A percentile compares a stretch with the other conserved stretches of the same genome.
Evolutionary conservation across 352 stramenopile genomes (phyloP).

Genomic region (Elongisporangium senticosum): DNA sequence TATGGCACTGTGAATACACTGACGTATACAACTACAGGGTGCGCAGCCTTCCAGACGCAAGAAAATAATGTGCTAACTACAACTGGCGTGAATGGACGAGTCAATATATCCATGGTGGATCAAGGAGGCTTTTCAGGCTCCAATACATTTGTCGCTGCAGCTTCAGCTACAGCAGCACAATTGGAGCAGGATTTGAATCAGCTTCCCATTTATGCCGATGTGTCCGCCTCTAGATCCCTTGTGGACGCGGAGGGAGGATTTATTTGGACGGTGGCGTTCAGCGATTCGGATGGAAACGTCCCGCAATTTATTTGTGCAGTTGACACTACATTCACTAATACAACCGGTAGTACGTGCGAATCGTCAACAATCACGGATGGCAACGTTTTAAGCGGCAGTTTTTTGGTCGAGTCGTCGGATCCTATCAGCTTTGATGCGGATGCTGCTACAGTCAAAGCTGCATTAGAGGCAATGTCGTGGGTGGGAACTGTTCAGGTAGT

Average conservation of each 20-base stretch:
- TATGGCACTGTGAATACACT: constrained; percentile 23
- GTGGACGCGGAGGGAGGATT: constrained; percentile 61
- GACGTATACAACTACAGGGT: constrained; percentile 15
- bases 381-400: constrained; percentile 67
- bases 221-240: constrained; percentile 59
- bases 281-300: constrained; percentile 55
- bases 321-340: constrained; percentile 27
- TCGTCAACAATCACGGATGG: constrained; percentile 64
- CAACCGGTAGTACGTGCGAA: constrained; percentile 28
- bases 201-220: constrained; percentile 54
- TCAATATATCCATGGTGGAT: constrained; percentile 38
- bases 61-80: constrained; percentile 55
- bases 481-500: constrained; percentile 56
- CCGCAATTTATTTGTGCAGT: constrained; percentile 69
- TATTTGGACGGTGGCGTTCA: constrained; percentile 73
- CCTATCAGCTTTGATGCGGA: constrained; percentile 56
- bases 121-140: constrained; percentile 34
- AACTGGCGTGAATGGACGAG: constrained; percentile 19
- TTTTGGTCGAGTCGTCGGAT: constrained; percentile 55
- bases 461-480: constrained; percentile 56
- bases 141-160: constrained; percentile 51
- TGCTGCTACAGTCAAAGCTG: constrained; percentile 32
- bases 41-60: constrained; percentile 52
- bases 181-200: constrained; percentile 40
- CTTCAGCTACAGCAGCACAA: constrained; percentile 29